Percentiles rank a stretch among this genome's conserved stretches.
Conservation (phyloP, 108 stramenopile genomes). For the Discostella stelligeroides region DNA sequence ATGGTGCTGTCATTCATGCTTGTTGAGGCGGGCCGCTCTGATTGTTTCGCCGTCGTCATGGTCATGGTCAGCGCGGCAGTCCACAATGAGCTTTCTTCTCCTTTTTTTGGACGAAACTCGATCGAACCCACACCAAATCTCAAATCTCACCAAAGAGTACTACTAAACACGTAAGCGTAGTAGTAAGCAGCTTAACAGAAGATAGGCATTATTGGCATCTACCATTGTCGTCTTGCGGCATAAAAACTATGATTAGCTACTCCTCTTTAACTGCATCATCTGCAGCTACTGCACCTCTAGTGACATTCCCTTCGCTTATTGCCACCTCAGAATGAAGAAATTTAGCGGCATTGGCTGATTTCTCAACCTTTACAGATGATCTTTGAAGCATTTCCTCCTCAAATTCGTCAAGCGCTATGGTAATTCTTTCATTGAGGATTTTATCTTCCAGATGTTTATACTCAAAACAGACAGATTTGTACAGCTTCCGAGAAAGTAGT, state of each 20-base stretch:
- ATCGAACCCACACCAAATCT: no score
- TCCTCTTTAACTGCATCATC: background rate
- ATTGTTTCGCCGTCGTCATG: no score
- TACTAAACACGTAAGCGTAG: no score
- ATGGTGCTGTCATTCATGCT: background rate
- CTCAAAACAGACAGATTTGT: slow-evolving; percentile 21
- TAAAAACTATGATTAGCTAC: no score
- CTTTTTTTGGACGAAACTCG: no score
- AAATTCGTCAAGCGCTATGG: slow-evolving; percentile 48
- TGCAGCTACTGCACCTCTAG: slow-evolving; percentile 60
- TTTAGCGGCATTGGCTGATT: slow-evolving; percentile 67
- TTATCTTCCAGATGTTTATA: slow-evolving; percentile 8
- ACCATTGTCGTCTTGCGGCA: no score
- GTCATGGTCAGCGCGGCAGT: no score
- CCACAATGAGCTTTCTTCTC: no score
- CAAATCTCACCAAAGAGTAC: no score
- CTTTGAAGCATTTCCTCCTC: slow-evolving; percentile 67
- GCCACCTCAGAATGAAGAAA: slow-evolving; percentile 69
- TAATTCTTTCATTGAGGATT: slow-evolving; percentile 16
- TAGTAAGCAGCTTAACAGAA: no score
- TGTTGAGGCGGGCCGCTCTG: no score
- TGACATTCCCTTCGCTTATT: slow-evolving; percentile 63
- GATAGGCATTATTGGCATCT: no score
- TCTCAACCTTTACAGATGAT: slow-evolving; percentile 62
- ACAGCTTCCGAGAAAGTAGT: slow-evolving; percentile 60